phyloP scores from a whole-genome alignment of 495 filamentous ascomycete genomes.

The Aspergillus hancockii region DNA sequence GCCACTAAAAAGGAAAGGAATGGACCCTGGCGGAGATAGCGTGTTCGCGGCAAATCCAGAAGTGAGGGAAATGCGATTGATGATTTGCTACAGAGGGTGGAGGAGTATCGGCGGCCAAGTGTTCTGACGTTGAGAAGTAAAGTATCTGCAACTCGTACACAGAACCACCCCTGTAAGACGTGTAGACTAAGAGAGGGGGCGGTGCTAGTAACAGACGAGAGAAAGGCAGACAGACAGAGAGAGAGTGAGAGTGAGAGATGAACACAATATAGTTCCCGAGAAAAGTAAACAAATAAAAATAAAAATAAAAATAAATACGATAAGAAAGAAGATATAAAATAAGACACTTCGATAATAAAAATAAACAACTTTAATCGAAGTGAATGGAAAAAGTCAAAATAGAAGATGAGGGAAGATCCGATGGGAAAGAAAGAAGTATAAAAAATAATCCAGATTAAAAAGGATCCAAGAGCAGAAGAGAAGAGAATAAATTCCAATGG shows the following conservation, averaged over 20 bases:
- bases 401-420: background rate
- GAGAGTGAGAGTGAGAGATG: background rate
- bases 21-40: slow-evolving; percentile 25
- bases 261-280: background rate
- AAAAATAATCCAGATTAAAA: background rate
- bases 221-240: background rate
- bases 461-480: background rate
- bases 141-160: slow-evolving; percentile 5
- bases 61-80: slow-evolving; percentile 11
- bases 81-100: slow-evolving; percentile 17
- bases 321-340: slow-evolving; percentile 3
- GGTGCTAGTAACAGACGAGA: background rate
- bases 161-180: slow-evolving; percentile 3
- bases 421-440: background rate
- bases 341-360: background rate
- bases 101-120: slow-evolving; percentile 8
- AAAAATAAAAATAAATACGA: slow-evolving; percentile 1
- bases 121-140: slow-evolving; percentile 7
- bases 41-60: slow-evolving; percentile 30
- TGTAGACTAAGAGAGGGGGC: slow-evolving; percentile 1
- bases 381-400: background rate
- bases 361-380: background rate
- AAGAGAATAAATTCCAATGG: background rate
- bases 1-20: slow-evolving; percentile 28
- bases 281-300: too few relatives aligned